Evolutionary conservation across 352 stramenopile genomes (phyloP), one percentile per base, ranked within the genome.

Genomic region (Pilasporangium apinafurcum): DNA sequence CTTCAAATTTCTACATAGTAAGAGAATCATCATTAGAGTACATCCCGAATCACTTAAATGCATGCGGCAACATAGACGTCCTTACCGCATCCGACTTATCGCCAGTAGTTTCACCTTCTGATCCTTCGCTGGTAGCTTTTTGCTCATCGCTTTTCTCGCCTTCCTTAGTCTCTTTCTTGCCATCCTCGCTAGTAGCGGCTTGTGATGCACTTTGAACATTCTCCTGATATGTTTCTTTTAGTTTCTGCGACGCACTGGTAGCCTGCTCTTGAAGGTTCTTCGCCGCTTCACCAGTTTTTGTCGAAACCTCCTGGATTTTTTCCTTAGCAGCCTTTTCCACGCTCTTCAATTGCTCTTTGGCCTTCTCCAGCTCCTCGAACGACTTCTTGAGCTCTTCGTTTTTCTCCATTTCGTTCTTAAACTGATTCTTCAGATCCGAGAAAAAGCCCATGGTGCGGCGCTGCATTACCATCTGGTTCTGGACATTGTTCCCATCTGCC

Each of bases 351-450:
- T 84, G 64, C 28, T 86, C 60, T 46, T 84, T 84, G 30, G 72
- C 80, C 52, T 85, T 79, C 39, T 83, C 63, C 37, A 86, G 58
- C 53, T 89, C 74, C 44, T 91, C 71, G 13, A 87, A 69, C 8
- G 68, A 82, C 42, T 88, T 84, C 46, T 86, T 86, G 43, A 86
- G 59, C 62, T 86, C 73, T 48, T 83, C 68, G 48, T 86, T 86
- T 61, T 88, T 87, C 36, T 86, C 72, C 45, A 89, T 65, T 53
- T 92, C 80, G 37, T 65, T 78, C 54, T 88, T 81, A 28, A 89
- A 59, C 45, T 86, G 74, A 43, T 87, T 85, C 60, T 86, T 90
- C 31, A 88, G 41, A 46, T 89, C 68, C 37, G 69, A 79, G 47
- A 86, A 87, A 58, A 88, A 80, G 17, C 76, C 72, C 68, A 88